Evolutionary conservation across 257 asterid species (phyloP), one percentile per base, ranked within the genome.

Genomic region (Gentiana dahurica): DNA sequence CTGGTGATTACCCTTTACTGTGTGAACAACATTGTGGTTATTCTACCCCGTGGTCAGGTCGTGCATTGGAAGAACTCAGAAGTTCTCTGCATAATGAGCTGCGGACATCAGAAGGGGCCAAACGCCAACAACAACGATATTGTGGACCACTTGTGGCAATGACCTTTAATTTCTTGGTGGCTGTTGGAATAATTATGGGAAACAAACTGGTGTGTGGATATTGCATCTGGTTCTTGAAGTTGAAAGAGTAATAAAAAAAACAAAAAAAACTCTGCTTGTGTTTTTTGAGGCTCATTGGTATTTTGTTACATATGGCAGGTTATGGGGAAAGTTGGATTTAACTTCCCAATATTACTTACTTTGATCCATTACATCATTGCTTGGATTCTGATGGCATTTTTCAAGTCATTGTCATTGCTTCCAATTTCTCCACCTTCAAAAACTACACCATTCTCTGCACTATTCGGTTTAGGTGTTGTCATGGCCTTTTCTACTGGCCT

Each of bases 401-500:
- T 89, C 77, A 86, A 76, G 84, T 62, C 81, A 0, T 52, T 84
- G 35, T 71, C 87, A 3, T 15, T 86, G 71, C 87, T 89, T 45
- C 95, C 97, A 3, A 78, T 77, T 13, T 45, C 92, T 9, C 95
- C 97, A 46, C 92, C 97, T 3, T 71, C 94, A 11, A 78, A 65
- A 65, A 36, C 94, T 3, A 89, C 97, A 0, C 95, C 95, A 2
- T 83, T 70, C 68, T 83, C 94, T 15, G 81, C 95, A 6, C 57
- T 86, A 13, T 86, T 86, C 62, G 72, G 85, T 36, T 68, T 89
- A 75, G 95, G 97, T 1, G 87, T 76, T n/a, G 92, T 89, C 36
- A 86, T 86, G 97, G 80, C 97, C 65, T 80, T 89, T 58, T 81
- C 97, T 59, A 77, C 92, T 12, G 97, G 97, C 24, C 87, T 89